Evolutionary conservation across 2,329 filamentous ascomycete genomes (phyloP).

Genomic region (Cordyceps javanica): DNA sequence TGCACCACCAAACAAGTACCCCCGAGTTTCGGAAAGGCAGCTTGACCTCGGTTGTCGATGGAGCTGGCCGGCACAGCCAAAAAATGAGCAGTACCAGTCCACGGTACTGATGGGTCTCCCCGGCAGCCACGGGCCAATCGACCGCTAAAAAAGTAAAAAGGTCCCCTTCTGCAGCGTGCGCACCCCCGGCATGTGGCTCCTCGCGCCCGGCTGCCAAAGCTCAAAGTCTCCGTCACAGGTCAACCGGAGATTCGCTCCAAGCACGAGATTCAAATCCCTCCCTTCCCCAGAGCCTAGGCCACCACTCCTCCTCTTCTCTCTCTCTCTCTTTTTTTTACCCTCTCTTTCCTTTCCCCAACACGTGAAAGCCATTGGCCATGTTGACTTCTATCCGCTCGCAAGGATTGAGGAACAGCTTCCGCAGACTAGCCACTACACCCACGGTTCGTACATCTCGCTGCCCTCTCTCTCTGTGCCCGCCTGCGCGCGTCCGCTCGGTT

Average conservation of each 20-base stretch:
- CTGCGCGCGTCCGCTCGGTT: neutral
- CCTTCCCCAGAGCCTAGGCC: neutral
- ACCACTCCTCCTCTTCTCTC: neutral
- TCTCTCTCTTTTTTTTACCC: neutral
- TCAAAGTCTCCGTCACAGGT: constrained; percentile 10
- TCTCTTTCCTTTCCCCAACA: constrained; percentile 5
- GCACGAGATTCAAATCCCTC: constrained; percentile 7
- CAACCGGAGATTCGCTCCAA: neutral
- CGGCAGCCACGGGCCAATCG: neutral
- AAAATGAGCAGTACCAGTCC: too few relatives aligned
- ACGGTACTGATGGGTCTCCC: constrained; percentile 10
- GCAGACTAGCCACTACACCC: constrained; percentile 23
- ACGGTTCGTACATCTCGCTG: constrained; percentile 11
- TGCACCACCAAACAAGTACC: neutral
- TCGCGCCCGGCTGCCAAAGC: neutral
- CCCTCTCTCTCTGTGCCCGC: neutral
- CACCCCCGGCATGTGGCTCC: neutral
- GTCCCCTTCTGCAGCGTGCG: neutral
- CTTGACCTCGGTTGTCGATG: constrained; percentile 12
- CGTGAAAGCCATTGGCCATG: constrained; percentile 25
- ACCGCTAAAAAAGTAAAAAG: neutral
- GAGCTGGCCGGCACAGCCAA: constrained; percentile 1
- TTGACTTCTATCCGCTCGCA: constrained; percentile 28
- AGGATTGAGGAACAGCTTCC: constrained; percentile 29
- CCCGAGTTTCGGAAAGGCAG: neutral